Evolutionary conservation across 2,329 filamentous ascomycete species (phyloP), one percentile per base, ranked within the genome.

Genomic region (Fusarium tjaetaba): DNA sequence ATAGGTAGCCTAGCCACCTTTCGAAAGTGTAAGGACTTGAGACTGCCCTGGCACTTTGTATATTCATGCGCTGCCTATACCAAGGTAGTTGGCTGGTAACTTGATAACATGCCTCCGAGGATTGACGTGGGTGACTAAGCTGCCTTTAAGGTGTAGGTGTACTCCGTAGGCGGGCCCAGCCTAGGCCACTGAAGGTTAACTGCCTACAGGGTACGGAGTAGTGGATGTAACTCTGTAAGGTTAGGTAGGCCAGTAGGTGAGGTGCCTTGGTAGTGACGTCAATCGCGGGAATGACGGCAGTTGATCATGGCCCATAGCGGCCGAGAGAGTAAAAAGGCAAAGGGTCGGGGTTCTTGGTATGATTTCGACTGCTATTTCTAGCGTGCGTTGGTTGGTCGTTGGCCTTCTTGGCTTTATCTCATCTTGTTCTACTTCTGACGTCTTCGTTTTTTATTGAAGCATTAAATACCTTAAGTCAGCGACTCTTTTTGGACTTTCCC

Each of bases 201-300:
- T 42, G 32, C 46, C 28, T 30, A 34, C n/a, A 36, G 18, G 9
- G 34, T 30, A 34, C n/a, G 18, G 18, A 4, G 34, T 36, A 38
- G 70, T 49, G 46, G 28, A 20, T 20, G 16, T 26, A 26, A 20
- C 24, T 20, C 16, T 45, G 42, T 26, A 45, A 18, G 22, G 28
- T 32, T 32, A n/a, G 34, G 34, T 36, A 36, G 30, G 30, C 11
- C 11, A 14, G 30, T 32, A 32, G 26, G 22, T n/a, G 10, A 20
- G 46, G 46, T 28, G 28, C 28, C 28, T 28, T 28, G 28, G 28
- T n/a, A 49, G 30, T 75, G 72, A 75, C 72, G 72, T 75, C 70
- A 75, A 62, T 74, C 61, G 57, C 68, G 56, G 71, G 63, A 72
- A 68, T 64, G 42, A 72, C 71, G 71, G 71, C 63, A 61, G 71